Conservation (phyloP, 345 rosid species). For the Eutrema heterophyllum region DNA sequence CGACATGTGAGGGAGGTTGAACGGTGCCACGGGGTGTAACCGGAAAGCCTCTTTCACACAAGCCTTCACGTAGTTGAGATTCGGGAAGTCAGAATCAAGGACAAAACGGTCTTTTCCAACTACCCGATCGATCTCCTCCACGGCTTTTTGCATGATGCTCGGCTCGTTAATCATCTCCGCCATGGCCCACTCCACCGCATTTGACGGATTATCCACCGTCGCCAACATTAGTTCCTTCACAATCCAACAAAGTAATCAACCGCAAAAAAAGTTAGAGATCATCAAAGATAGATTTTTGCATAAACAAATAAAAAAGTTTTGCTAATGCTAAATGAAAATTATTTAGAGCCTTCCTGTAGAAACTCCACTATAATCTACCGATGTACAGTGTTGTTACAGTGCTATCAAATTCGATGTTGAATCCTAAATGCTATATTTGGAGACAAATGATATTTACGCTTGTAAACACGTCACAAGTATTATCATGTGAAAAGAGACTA, state of each 20-base stretch:
- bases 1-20: conserved; percentile 47
- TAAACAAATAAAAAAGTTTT: not conserved
- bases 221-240: conserved; percentile 50
- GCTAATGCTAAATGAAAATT: not conserved
- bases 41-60: conserved; percentile 50
- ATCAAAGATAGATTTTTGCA: not conserved
- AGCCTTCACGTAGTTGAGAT: conserved; percentile 47
- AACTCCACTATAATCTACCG: not conserved
- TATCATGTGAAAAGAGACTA: not conserved
- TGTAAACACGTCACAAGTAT: not conserved
- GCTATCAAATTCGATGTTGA: not conserved
- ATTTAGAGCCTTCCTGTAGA: not conserved
- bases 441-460: not conserved
- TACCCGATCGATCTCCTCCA: conserved; percentile 39
- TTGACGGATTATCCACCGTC: conserved; percentile 52
- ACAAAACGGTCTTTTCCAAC: conserved; percentile 49
- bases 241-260: not conserved
- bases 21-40: conserved; percentile 44
- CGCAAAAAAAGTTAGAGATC: not conserved
- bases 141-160: conserved; percentile 33
- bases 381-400: not conserved
- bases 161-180: conserved; percentile 57
- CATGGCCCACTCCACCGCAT: conserved; percentile 52
- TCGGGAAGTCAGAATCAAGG: conserved; percentile 41
- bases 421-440: not conserved